Percentiles rank a stretch among this genome's conserved stretches.
phyloP scores from a whole-genome alignment of 192 early-diverging fungal genomes.

The Gaertneriomyces semiglobifer region DNA sequence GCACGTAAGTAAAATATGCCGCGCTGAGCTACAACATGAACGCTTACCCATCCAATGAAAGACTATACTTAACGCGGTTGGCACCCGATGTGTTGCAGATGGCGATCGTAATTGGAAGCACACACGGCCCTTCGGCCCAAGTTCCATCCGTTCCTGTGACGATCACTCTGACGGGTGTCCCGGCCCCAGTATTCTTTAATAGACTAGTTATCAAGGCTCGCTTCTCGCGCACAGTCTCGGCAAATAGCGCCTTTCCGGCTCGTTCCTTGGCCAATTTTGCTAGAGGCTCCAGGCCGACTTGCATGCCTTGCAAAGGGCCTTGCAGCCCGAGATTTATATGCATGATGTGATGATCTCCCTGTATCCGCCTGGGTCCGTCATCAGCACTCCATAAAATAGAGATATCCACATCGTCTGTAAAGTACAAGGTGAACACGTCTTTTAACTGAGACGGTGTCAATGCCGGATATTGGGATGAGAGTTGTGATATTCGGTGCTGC shows the following conservation, averaged over 20 bases:
- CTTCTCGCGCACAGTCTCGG: conserved; percentile 65
- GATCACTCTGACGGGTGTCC: conserved; percentile 52
- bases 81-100: conserved; percentile 73
- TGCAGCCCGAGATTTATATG: conserved; percentile 85
- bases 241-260: conserved; percentile 61
- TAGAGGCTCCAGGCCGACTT: conserved; percentile 28
- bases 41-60: not conserved
- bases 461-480: conserved; percentile 65
- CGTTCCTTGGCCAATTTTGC: conserved; percentile 28
- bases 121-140: conserved; percentile 49
- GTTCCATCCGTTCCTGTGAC: conserved; percentile 65
- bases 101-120: conserved; percentile 51
- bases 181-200: conserved; percentile 39
- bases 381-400: conserved; percentile 68
- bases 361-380: conserved; percentile 23
- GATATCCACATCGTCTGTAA: conserved; percentile 84
- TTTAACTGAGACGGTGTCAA: conserved; percentile 55
- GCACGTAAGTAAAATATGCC: no score
- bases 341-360: conserved; percentile 87
- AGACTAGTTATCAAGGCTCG: conserved; percentile 60
- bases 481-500: conserved; percentile 63
- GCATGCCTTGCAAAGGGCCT: conserved; percentile 39
- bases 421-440: conserved; percentile 78
- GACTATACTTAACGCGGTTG: conserved; percentile 21
- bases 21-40: no score